Evolutionary conservation across 1,139 yeast species (phyloP), one percentile per base, ranked within the genome.

Genomic region (Blastobotrys capitulatus): DNA sequence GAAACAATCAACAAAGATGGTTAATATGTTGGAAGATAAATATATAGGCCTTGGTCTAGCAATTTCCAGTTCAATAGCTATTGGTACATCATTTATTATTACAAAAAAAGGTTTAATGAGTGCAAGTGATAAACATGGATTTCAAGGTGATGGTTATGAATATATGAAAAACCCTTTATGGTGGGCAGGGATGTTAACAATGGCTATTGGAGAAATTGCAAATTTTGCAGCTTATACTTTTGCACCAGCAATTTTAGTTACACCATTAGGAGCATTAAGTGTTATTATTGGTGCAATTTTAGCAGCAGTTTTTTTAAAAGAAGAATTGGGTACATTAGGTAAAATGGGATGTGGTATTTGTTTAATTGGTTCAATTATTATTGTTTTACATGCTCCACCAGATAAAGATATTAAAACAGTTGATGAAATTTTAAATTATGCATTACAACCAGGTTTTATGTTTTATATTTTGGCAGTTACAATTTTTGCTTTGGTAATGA

Each of bases 151-250:
- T 42, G 86, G 83, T 34, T 81, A 77, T 61, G 82, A 83, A 60
- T 88, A 88, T 64, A 72, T 88, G 54, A 81, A 77, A 57, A 87
- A 86, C 64, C 96, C 97, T 9, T 79, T 87, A 42, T 88, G 97
- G 97, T 86, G 96, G 89, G 88, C 94, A 0, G 97, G 97, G 15
- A 88, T 89, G 78, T 62, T 82, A 34, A 80, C 94, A 49, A 89
- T 88, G 97, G 95, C 94, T 1, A 69, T 88, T 35, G 97, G 97
- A 4, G 97, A 88, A 65, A 71, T 88, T 43, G 96, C 96, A 51
- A 88, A 88, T 66, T 88, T 88, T 66, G 96, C 96, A 12, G 97
- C 97, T 1, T 88, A 88, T 63, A 89, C 96, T 0, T 88, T 88
- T 75, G 96, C 97, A 0, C 96, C 96, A 1, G 95, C 96, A 1